A percentile compares a stretch with the other conserved stretches of the same genome.
Evolutionary conservation across 768 basidiomycete species (phyloP).

Genomic region (Ramaria rubella): DNA sequence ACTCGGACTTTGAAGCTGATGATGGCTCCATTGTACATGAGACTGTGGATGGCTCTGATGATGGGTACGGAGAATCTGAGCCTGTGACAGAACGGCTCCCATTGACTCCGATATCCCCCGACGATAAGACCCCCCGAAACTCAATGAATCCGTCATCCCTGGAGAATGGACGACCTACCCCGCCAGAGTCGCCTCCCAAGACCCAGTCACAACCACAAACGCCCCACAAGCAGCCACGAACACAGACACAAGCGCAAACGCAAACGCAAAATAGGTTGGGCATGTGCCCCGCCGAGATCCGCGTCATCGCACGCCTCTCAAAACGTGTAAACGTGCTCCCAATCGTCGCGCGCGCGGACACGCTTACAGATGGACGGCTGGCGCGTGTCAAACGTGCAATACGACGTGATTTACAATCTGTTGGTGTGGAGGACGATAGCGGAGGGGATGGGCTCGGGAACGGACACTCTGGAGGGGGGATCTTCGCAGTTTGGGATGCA

Average conservation of each 20-base stretch:
- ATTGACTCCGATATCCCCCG: not conserved
- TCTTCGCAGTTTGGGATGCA: constrained; percentile 7
- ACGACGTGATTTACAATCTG: constrained; percentile 56
- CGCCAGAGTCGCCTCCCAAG: not conserved
- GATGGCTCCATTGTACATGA: not conserved
- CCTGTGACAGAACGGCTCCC: not conserved
- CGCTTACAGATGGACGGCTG: constrained; percentile 74
- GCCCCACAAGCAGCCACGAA: constrained; percentile 1
- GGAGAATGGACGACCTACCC: not conserved
- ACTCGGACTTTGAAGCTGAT: constrained; percentile 38
- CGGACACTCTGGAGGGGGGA: constrained; percentile 16
- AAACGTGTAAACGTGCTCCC: constrained; percentile 75
- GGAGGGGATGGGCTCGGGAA: constrained; percentile 23
- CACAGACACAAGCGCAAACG: not conserved
- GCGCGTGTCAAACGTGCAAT: constrained; percentile 65
- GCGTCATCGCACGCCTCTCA: constrained; percentile 69
- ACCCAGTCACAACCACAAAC: not conserved
- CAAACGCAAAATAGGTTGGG: constrained; percentile 31
- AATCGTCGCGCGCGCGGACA: constrained; percentile 73
- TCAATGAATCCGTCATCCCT: not conserved
- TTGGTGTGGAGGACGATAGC: constrained; percentile 31
- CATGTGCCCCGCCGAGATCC: constrained; percentile 73
- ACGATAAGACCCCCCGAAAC: not conserved
- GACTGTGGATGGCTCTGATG: not conserved
- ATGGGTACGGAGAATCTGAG: constrained; percentile 8